Evolutionary conservation across 208 protist species (phyloP), one percentile per base, ranked within the genome.

Genomic region (Wallacemonas rigidus): DNA sequence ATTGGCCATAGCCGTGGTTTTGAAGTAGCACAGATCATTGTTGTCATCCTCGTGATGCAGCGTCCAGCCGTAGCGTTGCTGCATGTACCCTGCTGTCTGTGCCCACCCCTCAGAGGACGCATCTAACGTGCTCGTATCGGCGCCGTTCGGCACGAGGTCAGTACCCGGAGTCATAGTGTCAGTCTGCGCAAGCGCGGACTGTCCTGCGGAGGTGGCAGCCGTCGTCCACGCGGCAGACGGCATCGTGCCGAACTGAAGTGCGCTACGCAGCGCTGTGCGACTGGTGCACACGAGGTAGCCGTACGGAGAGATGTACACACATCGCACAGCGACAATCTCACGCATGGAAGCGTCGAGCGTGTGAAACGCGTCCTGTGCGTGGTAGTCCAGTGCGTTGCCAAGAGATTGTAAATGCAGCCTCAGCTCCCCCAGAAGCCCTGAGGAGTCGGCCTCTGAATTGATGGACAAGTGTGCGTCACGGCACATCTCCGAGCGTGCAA

Each of bases 1-100:
- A 48, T 85, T 72, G 14, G 69, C 62, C 76, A 92, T 95, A 12
- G 69, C 70, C 0, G 69, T 71, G 9, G 81, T 93, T 71, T 94
- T 94, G 81, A 94, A 96, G 68, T 74, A 89, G 65, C n/a, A 77
- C 14, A 80, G n/a, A 55, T 58, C 64, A 7, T 38, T 68, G 40
- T 70, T 64, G 38, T n/a, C 47, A 15, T 78, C 64, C 0, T 79
- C 60, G 72, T 87, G 79, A 47, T 86, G 80, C 6, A 81, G 65
- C 47, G 43, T 58, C 84, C 84, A 89, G 6, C 71, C 65, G 38
- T 80, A 84, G 11, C 61, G 69, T 7, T 73, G 26, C 14, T 55
- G 47, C 78, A 87, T 74, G 38, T 77, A 67, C 43, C 60, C 60
- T 5, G 50, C 60, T 4, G 60, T 65, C 39, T 65, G 60, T 8